Base-by-base conservation (phyloP, 2,329 filamentous ascomycete species). In the Arthrocladium fulminans region DNA sequence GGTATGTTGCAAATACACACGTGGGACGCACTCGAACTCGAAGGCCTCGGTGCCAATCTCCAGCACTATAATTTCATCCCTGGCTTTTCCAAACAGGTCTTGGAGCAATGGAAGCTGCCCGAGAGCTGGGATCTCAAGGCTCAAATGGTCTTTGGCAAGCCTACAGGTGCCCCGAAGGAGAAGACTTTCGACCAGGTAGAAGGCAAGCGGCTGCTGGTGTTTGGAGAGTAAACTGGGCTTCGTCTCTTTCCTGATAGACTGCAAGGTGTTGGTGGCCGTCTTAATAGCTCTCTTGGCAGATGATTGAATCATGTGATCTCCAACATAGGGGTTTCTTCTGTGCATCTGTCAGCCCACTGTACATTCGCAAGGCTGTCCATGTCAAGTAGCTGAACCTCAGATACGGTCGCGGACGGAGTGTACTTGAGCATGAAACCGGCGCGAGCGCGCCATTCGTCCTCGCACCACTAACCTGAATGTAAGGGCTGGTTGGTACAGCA, bases 21-120 rank as follows among this genome's bases (percentile, higher is more conserved):
- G 57, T 95, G 88, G 88, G 83, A 82, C 15, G 85, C 83, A 3
- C 79, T 95, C 49, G 85, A 89, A 70, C 75, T 82, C 52, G 87
- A 92, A 65, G 88, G 88, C 24, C 78, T 94, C 49, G 88, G 88
- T 56, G 85, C 83, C 64, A 94, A 89, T 75, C 76, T 95, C 46
- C 88, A 95, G 75, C 88, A 95, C 73, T 94, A 94, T 75, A 92
- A 88, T 77, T 47, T 25, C 17, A 7, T 47, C 2, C 88, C 88
- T 17, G 68, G 95, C 50, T 79, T 94, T 58, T 84, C 94, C 69
- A 73, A 75, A 56, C 79, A 81, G 70, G 83, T 88, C 46, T 69
- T 75, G 38, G 72, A 72, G 53, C 71, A 79, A 58, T 95, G 86
- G 84, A 75, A 75, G 49, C 59, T 94, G 25, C 84, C 86, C 37